phyloP scores from a whole-genome alignment of 2,329 filamentous ascomycete species.

The Xylariales sp. region DNA sequence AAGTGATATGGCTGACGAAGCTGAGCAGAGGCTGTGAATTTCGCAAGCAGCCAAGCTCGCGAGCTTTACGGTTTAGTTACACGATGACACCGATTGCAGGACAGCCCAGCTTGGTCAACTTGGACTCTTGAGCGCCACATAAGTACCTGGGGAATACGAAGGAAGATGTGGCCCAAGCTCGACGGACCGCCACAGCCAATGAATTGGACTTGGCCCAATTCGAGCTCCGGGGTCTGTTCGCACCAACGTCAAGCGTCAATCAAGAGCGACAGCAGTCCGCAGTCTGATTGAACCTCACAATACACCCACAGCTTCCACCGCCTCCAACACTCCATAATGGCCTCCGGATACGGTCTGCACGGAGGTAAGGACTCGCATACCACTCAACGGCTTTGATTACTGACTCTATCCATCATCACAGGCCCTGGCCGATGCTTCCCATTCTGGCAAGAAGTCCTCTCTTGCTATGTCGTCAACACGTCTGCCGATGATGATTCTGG shows the following conservation, averaged over 20 bases:
- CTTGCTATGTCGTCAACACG: slow-evolving; percentile 96
- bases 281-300: slow-evolving; percentile 9
- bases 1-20: not conserved
- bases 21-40: not conserved
- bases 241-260: slow-evolving; percentile 12
- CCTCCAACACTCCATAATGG: slow-evolving; percentile 45
- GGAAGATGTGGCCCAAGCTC: slow-evolving; percentile 9
- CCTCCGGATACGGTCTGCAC: slow-evolving; percentile 77
- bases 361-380: slow-evolving; percentile 56
- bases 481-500: slow-evolving; percentile 70
- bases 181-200: slow-evolving; percentile 2
- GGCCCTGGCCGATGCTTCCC: slow-evolving; percentile 82
- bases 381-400: slow-evolving; percentile 11
- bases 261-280: slow-evolving; percentile 7
- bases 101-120: not conserved
- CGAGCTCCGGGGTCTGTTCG: slow-evolving; percentile 9
- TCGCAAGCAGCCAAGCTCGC: not conserved
- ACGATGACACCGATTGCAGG: slow-evolving; percentile 3
- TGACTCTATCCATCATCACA: slow-evolving; percentile 26
- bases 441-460: slow-evolving; percentile 99
- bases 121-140: too few relatives aligned
- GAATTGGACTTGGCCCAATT: slow-evolving; percentile 6
- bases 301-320: slow-evolving; percentile 5
- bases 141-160: not conserved
- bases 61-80: not conserved